Conservation (phyloP, 2,329 filamentous ascomycete species). For the Colletotrichum aenigma region DNA sequence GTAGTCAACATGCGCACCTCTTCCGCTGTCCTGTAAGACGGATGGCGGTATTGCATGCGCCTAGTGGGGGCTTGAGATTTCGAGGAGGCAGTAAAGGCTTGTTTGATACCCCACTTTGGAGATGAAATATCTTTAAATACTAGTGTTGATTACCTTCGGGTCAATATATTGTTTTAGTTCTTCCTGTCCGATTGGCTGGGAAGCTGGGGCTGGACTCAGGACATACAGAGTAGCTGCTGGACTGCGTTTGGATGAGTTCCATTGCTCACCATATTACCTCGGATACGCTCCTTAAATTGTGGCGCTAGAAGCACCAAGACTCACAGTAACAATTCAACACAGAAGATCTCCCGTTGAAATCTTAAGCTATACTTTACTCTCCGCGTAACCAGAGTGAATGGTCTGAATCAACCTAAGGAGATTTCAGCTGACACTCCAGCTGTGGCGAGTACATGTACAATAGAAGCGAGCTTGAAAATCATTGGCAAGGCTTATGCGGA, state of each 20-base stretch:
- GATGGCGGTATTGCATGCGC: not conserved
- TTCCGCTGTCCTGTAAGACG: not conserved
- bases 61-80: not conserved
- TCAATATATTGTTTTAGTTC: too few species aligned
- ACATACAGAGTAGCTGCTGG: not conserved
- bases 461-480: not conserved
- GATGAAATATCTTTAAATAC: not conserved
- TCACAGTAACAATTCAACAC: too few species aligned
- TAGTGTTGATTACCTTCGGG: not conserved
- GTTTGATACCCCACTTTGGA: not conserved
- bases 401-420: too few species aligned
- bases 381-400: too few species aligned
- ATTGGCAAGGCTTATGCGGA: not conserved
- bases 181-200: not conserved
- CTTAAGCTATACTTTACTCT: too few species aligned
- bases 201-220: not conserved
- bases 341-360: too few species aligned
- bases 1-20: not conserved
- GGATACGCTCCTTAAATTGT: not conserved
- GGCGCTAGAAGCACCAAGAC: not conserved
- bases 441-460: not conserved
- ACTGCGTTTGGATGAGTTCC: accelerated
- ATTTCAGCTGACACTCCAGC: not conserved
- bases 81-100: not conserved
- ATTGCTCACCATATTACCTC: accelerated